Conservation (phyloP, 345 rosid species). For the Melaleuca alternifolia region DNA sequence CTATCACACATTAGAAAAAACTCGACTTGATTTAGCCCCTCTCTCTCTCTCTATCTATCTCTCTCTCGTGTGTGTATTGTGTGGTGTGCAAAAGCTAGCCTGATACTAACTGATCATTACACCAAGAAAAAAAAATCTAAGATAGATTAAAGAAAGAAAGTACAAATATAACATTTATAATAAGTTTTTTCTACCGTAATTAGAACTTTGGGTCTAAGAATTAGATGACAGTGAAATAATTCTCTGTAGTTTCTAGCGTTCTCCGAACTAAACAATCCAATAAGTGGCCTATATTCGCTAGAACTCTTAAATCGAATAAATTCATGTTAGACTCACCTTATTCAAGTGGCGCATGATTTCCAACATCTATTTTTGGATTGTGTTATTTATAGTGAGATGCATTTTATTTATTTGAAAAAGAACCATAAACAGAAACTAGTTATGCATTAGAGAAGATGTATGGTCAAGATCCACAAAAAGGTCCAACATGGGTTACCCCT, state of each 20-base stretch:
- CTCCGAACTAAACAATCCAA: too few species aligned
- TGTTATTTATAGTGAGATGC: neutral
- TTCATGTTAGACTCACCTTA: neutral
- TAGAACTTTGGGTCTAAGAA: neutral
- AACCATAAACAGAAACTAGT: too few species aligned
- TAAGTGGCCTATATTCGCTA: neutral
- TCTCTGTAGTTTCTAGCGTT: neutral
- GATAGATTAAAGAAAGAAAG: neutral
- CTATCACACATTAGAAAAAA: too few species aligned
- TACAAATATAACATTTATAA: neutral
- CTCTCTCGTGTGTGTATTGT: neutral
- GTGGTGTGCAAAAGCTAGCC: neutral
- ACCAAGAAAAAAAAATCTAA: neutral
- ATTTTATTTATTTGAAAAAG: neutral
- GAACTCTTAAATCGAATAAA: neutral
- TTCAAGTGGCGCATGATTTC: neutral
- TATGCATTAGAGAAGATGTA: neutral
- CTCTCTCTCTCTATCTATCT: neutral
- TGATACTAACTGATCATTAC: neutral
- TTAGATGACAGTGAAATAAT: neutral
- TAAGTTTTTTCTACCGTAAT: neutral
- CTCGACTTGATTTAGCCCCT: neutral
- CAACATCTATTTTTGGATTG: too few species aligned
- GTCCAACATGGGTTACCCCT: neutral
- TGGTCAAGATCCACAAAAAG: neutral